Evolutionary conservation across 2,329 filamentous ascomycete genomes (phyloP), one percentile per base, ranked within the genome.

Genomic region (Hypoxylon sp.): DNA sequence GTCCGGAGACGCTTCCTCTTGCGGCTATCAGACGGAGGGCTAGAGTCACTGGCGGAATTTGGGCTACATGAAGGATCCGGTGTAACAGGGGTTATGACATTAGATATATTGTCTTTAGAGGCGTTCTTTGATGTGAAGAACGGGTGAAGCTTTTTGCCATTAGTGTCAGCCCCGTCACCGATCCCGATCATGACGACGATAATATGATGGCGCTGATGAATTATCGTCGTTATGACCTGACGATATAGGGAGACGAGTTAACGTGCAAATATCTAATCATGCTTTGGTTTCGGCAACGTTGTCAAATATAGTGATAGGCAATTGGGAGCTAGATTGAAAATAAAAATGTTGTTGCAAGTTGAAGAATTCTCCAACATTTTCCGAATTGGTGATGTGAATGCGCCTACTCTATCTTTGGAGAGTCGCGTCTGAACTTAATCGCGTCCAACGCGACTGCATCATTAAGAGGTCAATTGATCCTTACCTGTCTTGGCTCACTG

Each of bases 141-240:
- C 17, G 87, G 87, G 71, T 89, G 87, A 39, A 88, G 74, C 70
- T 85, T 87, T 73, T 82, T 84, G 24, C 75, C 72, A 42, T 64
- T 67, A 13, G 77, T 74, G 60, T 80, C 80, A 66, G 74, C 39
- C 22, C 59, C 70, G 62, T 75, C 79, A 74, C 80, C 78, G 60
- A 14, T 17, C n/a, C 80, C 80, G 70, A 79, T 78, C 86, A 87
- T 88, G 53, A 76, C 80, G 73, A 79, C 78, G 60, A 83, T 76
- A 63, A 81, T 72, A 81, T 72, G 47, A 19, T 50, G 4, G 3
- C 11, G 35, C n/a, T 10, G 8, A 82, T 44, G 24, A 19, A 19
- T 14, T 60, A 60, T 37, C 35, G 46, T 60, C 33, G 44, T 50
- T 55, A 48, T 52, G 24, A 33, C n/a, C 14, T 17, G 35, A 26